A percentile compares a stretch with the other conserved stretches of the same genome.
These are phyloP conservation scores for Nothopassalora personata DNA, from an alignment of 2,329 filamentous ascomycete species.

Conservation along the genomic window DNA sequence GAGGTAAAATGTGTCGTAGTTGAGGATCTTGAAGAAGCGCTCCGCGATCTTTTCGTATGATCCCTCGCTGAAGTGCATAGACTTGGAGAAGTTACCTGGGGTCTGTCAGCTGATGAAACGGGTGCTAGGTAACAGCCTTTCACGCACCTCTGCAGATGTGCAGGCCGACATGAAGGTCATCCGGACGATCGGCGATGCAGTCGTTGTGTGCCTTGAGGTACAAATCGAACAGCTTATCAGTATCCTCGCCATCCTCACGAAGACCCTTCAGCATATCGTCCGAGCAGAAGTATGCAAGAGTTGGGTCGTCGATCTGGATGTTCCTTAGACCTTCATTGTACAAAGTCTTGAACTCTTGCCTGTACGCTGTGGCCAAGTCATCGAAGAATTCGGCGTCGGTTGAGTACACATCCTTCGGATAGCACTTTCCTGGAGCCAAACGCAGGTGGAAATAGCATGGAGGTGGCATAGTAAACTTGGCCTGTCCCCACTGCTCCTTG, in stretches of 20 bases:
- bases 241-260: constrained; percentile 33
- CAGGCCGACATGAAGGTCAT: constrained; percentile 35
- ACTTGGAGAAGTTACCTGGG: constrained; percentile 36
- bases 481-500: constrained; percentile 31
- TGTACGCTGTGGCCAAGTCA: constrained; percentile 33
- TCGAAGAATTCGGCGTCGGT: constrained; percentile 34
- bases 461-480: constrained; percentile 37
- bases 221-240: constrained; percentile 34
- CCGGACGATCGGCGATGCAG: constrained; percentile 31
- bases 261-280: constrained; percentile 34
- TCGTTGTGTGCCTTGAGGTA: constrained; percentile 37
- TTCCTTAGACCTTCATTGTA: constrained; percentile 33
- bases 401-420: constrained; percentile 30
- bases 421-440: constrained; percentile 34
- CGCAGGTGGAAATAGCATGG: constrained; percentile 36
- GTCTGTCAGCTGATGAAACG: not conserved
- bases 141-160: constrained; percentile 35
- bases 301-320: constrained; percentile 38
- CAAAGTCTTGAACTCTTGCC: constrained; percentile 34
- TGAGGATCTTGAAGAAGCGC: constrained; percentile 35
- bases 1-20: constrained; percentile 38
- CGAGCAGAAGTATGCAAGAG: constrained; percentile 36
- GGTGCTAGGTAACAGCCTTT: not conserved
- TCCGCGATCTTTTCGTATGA: constrained; percentile 36
- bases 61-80: constrained; percentile 36